phyloP scores from a whole-genome alignment of 1,284 basidiomycete genomes.

The Pseudozyma sp. region DNA sequence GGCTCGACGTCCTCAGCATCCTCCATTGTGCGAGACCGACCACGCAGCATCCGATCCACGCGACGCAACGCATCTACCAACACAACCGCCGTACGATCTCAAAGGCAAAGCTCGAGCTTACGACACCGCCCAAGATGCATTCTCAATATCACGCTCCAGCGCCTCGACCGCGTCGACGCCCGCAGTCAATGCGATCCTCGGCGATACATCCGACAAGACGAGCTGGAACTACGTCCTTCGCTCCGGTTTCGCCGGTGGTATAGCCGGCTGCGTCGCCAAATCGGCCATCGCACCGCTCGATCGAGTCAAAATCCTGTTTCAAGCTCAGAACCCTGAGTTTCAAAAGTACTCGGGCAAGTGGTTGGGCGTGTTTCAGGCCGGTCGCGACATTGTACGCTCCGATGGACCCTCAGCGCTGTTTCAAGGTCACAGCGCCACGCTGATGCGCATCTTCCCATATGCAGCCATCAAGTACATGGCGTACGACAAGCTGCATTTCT shows the following conservation, averaged over 20 bases:
- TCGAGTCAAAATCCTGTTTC: slow-evolving; percentile 98
- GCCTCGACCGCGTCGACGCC: neutral
- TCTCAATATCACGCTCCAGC: slow-evolving; percentile 17
- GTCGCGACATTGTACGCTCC: slow-evolving; percentile 80
- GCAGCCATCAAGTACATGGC: slow-evolving; percentile 98
- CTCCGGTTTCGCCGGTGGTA: slow-evolving; percentile 87
- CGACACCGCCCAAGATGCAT: slow-evolving; percentile 19
- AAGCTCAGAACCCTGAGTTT: slow-evolving; percentile 95
- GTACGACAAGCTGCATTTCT: slow-evolving; percentile 86
- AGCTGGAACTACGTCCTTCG: slow-evolving; percentile 81
- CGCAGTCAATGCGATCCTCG: slow-evolving; percentile 19
- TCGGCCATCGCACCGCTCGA: slow-evolving; percentile 96
- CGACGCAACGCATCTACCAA: slow-evolving; percentile 6
- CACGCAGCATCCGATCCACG: slow-evolving; percentile 35
- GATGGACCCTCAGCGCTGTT: slow-evolving; percentile 84
- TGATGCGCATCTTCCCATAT: slow-evolving; percentile 84
- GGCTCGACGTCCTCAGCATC: slow-evolving; percentile 36
- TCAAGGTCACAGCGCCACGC: slow-evolving; percentile 94
- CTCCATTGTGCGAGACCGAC: slow-evolving; percentile 52
- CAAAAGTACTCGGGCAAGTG: slow-evolving; percentile 87
- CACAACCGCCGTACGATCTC: slow-evolving; percentile 8
- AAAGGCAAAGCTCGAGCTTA: slow-evolving; percentile 39
- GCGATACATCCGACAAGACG: slow-evolving; percentile 71
- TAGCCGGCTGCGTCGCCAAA: slow-evolving; percentile 95
- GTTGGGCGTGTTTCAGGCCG: slow-evolving; percentile 86